Conservation (phyloP, 2,329 filamentous ascomycete genomes). For the Botrytis paeoniae region DNA sequence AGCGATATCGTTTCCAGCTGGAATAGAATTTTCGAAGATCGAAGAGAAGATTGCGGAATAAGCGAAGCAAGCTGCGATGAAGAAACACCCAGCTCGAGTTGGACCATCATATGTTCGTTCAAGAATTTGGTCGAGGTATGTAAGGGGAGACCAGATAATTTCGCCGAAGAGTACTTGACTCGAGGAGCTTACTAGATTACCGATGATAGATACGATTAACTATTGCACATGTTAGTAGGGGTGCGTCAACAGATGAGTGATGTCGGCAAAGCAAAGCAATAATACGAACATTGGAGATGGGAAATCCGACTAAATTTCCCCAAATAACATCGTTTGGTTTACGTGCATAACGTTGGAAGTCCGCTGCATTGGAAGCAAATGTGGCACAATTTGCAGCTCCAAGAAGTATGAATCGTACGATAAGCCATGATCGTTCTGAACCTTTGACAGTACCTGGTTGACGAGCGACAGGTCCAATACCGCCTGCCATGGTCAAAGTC, state of each 20-base stretch:
- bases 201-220: constrained; percentile 41
- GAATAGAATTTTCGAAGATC: constrained; percentile 45
- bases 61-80: constrained; percentile 43
- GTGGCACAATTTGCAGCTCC: constrained; percentile 40
- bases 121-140: constrained; percentile 40
- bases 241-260: background rate
- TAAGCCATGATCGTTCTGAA: constrained; percentile 39
- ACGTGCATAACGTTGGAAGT: constrained; percentile 45
- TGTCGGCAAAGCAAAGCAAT: background rate
- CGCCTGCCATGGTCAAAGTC: constrained; percentile 39
- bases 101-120: constrained; percentile 38
- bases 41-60: constrained; percentile 45
- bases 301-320: constrained; percentile 44
- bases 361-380: constrained; percentile 43
- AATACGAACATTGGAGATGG: constrained; percentile 37
- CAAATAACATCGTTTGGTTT: constrained; percentile 43
- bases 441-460: constrained; percentile 38
- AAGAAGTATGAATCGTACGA: constrained; percentile 41
- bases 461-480: constrained; percentile 33
- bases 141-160: constrained; percentile 40
- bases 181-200: constrained; percentile 41
- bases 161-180: constrained; percentile 38
- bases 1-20: constrained; percentile 42
- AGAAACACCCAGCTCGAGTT: constrained; percentile 42
- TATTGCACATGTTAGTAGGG: background rate